Evolutionary conservation across 345 rosid species (phyloP).

Genomic region (Arabis alpina): DNA sequence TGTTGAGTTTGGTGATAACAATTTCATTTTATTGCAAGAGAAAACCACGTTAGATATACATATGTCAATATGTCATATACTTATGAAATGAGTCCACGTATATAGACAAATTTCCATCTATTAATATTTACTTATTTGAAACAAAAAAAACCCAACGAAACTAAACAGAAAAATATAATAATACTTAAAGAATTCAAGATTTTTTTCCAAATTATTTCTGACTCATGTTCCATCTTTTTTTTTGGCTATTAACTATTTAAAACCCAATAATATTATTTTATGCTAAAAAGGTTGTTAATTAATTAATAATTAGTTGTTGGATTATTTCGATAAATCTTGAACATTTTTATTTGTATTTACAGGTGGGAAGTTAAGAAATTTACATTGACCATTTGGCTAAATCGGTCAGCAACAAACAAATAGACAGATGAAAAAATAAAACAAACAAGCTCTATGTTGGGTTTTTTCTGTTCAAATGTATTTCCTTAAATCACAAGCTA

Average conservation of each 20-base stretch:
- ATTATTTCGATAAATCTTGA: not conserved
- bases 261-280: too few relatives aligned
- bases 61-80: too few relatives aligned
- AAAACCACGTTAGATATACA: not conserved
- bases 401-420: constrained; percentile 32
- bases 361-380: not conserved
- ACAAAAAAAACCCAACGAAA: too few relatives aligned
- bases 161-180: too few relatives aligned
- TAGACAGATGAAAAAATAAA: not conserved
- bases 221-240: too few relatives aligned
- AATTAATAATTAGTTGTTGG: not conserved
- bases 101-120: too few relatives aligned
- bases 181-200: too few relatives aligned
- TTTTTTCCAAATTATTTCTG: too few relatives aligned
- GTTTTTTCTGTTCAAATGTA: constrained; percentile 22
- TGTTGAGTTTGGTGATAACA: constrained; percentile 6
- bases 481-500: constrained; percentile 31
- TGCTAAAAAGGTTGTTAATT: too few relatives aligned
- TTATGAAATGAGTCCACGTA: not conserved
- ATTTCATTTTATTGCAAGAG: not conserved
- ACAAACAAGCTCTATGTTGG: constrained; percentile 18
- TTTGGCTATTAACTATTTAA: too few relatives aligned
- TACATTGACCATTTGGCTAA: constrained; percentile 13
- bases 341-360: too few relatives aligned
- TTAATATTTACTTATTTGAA: too few relatives aligned